A percentile compares a stretch with the other conserved stretches of the same genome.
phyloP scores from a whole-genome alignment of 1,139 yeast genomes.

The Groenewaldozyma sp. region DNA sequence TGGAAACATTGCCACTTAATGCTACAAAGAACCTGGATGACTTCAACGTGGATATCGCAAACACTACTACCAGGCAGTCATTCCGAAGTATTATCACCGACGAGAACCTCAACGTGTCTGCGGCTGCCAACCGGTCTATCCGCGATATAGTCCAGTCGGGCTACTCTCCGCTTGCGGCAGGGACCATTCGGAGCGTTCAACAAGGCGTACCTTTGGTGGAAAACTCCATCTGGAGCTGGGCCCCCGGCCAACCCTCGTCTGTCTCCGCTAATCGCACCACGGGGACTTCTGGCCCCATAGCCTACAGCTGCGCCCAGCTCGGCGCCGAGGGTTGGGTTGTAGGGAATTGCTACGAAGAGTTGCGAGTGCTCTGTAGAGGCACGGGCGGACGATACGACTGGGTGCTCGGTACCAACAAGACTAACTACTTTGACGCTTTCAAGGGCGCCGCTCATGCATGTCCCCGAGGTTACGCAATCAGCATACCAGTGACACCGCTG shows the following conservation, averaged over 20 bases:
- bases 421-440: constrained; percentile 45
- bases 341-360: constrained; percentile 51
- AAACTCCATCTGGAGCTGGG: constrained; percentile 65
- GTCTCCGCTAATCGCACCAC: constrained; percentile 5
- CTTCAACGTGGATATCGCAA: constrained; percentile 1
- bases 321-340: constrained; percentile 45
- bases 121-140: background rate
- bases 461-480: constrained; percentile 42
- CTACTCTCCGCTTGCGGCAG: constrained; percentile 18
- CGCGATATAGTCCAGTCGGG: background rate
- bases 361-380: constrained; percentile 50
- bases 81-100: constrained; percentile 30
- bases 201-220: constrained; percentile 28
- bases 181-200: constrained; percentile 8
- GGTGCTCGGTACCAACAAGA: constrained; percentile 32
- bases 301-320: constrained; percentile 55
- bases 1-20: background rate
- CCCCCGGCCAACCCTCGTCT: constrained; percentile 41
- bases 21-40: constrained; percentile 3
- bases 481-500: constrained; percentile 48
- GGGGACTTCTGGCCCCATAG: constrained; percentile 25
- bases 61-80: constrained; percentile 3
- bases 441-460: constrained; percentile 32
- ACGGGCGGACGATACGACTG: constrained; percentile 35
- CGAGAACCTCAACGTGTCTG: constrained; percentile 44